Evolutionary conservation across 164 flowering plant species (phyloP).

Genomic region (Vitis rupestris): DNA sequence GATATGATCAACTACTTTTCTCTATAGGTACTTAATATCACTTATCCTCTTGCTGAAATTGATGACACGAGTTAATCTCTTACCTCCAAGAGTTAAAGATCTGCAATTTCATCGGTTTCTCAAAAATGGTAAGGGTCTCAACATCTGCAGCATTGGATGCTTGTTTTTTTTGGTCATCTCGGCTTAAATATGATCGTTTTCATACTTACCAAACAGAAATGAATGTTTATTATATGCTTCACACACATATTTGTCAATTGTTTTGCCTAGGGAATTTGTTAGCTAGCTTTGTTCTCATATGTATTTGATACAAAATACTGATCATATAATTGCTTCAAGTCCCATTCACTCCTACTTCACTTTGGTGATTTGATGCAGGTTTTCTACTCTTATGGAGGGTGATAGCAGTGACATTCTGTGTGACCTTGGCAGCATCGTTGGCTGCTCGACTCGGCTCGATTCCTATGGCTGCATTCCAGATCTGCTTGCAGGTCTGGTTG

Average conservation of each 20-base stretch:
- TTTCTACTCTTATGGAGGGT: slow-evolving; percentile 63
- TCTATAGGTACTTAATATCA: slow-evolving; percentile 68
- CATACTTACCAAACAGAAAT: too few species aligned
- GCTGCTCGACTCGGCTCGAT: slow-evolving; percentile 83
- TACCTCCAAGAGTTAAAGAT: slow-evolving; percentile 70
- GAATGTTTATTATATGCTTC: too few species aligned
- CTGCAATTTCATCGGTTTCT: slow-evolving; percentile 76
- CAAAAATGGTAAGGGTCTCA: slow-evolving; percentile 56
- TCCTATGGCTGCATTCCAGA: slow-evolving; percentile 95
- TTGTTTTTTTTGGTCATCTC: too few species aligned
- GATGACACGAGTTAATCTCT: slow-evolving; percentile 55
- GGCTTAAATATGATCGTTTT: too few species aligned
- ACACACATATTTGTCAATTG: neutral
- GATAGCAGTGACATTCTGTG: slow-evolving; percentile 84
- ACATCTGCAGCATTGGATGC: too few species aligned
- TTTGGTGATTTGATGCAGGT: slow-evolving; percentile 40
- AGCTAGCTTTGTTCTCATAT: too few species aligned
- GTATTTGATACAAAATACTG: too few species aligned
- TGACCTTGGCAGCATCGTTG: slow-evolving; percentile 87
- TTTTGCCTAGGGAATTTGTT: neutral
- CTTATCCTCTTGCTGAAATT: slow-evolving; percentile 55
- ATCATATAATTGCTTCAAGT: too few species aligned
- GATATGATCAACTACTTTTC: too few species aligned
- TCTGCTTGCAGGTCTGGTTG: slow-evolving; percentile 91
- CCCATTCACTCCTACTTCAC: too few species aligned